Percentiles rank a stretch among this genome's conserved stretches.
These are phyloP conservation scores for Gossypium davidsonii DNA, from an alignment of 441 rosid genomes.

Conservation along the genomic window DNA sequence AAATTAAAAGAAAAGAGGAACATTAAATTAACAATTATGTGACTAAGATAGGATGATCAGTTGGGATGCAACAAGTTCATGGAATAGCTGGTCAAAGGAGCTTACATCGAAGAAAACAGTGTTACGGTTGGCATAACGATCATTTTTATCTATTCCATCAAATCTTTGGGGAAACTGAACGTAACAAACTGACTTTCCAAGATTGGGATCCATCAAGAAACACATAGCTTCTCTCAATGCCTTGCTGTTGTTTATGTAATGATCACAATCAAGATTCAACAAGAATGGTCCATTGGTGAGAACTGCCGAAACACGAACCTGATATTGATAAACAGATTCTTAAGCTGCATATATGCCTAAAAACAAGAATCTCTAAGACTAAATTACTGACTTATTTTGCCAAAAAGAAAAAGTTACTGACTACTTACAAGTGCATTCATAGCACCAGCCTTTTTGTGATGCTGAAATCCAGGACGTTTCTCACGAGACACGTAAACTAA, in stretches of 20 bases:
- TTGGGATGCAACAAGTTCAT: neutral
- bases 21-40: neutral
- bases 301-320: conserved; percentile 97
- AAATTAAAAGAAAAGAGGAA: neutral
- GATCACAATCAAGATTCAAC: conserved; percentile 99
- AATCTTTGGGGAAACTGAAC: conserved; percentile 99
- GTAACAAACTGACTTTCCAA: conserved; percentile 89
- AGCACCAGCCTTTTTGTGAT: conserved; percentile 99
- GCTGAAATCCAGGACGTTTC: conserved; percentile 92
- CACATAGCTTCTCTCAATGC: conserved; percentile 98
- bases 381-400: conserved; percentile 2
- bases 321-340: neutral
- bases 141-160: conserved; percentile 89
- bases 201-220: conserved; percentile 95
- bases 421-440: conserved; percentile 87
- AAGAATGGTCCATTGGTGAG: conserved; percentile 96
- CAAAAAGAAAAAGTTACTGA: no score
- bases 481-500: conserved; percentile 97
- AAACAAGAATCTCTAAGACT: neutral
- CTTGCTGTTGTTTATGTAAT: conserved; percentile 89
- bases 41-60: neutral
- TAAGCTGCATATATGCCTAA: conserved; percentile 18
- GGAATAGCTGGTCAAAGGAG: neutral
- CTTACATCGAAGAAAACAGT: conserved; percentile 97
- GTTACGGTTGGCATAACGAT: conserved; percentile 92